Evolutionary conservation across 2,329 filamentous ascomycete species (phyloP).

Genomic region (Trichophaea hybrida): DNA sequence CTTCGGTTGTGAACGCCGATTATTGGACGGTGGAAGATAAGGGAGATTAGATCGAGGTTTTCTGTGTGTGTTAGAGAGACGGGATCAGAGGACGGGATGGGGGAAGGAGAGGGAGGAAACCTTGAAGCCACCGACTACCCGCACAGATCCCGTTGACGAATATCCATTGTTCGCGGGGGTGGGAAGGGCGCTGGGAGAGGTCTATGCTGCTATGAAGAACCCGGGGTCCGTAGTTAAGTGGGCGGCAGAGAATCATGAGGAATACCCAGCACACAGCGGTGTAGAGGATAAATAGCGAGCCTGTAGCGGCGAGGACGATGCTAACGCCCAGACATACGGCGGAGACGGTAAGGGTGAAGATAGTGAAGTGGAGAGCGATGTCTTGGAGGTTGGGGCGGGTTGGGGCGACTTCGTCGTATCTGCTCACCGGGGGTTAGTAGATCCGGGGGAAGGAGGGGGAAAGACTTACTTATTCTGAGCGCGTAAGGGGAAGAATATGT

Average conservation of each 20-base stretch:
- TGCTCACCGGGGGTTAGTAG: not conserved
- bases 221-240: not conserved
- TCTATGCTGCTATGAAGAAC: not conserved
- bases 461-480: conserved; percentile 37
- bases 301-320: not conserved
- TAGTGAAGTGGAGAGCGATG: not conserved
- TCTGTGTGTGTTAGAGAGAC: not conserved
- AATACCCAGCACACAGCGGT: not conserved
- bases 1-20: not conserved
- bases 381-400: not conserved
- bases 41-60: not conserved
- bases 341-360: not conserved
- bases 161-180: not conserved
- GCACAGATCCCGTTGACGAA: conserved; percentile 6
- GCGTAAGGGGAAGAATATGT: conserved; percentile 44
- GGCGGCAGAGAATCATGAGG: not conserved
- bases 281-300: not conserved
- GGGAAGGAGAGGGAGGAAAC: not conserved
- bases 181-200: not conserved
- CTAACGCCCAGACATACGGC: not conserved
- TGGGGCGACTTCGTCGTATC: not conserved
- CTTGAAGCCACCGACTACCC: not conserved
- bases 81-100: too few relatives aligned
- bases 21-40: not conserved
- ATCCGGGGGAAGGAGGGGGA: not conserved